A percentile compares a stretch with the other conserved stretches of the same genome.
Conservation (phyloP, 2,329 filamentous ascomycete genomes). For the Talaromyces marneffei region DNA sequence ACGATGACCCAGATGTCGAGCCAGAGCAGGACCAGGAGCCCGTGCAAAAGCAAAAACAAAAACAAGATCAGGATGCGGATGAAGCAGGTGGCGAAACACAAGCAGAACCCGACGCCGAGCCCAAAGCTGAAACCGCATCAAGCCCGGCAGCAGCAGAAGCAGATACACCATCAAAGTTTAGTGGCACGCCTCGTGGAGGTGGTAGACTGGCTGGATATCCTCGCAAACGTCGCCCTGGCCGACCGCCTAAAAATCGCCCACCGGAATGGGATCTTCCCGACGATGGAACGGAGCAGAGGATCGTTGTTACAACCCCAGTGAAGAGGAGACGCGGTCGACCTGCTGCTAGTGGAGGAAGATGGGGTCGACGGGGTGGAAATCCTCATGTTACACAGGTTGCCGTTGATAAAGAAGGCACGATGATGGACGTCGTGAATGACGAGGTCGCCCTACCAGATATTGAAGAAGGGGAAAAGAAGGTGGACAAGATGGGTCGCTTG, state of each 20-base stretch:
- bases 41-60: conserved; percentile 28
- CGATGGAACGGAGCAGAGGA: conserved; percentile 40
- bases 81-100: conserved; percentile 26
- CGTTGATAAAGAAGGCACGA: conserved; percentile 88
- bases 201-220: conserved; percentile 53
- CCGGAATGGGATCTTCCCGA: conserved; percentile 66
- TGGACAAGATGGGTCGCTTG: conserved; percentile 81
- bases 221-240: conserved; percentile 69
- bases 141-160: conserved; percentile 34
- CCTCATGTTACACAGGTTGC: conserved; percentile 76
- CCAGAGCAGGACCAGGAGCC: conserved; percentile 41
- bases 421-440: conserved; percentile 83
- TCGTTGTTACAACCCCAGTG: conserved; percentile 46
- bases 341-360: conserved; percentile 55
- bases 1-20: conserved; percentile 25
- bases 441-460: conserved; percentile 87
- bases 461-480: conserved; percentile 82
- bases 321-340: conserved; percentile 55
- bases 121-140: conserved; percentile 35
- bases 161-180: conserved; percentile 41
- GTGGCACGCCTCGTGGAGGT: conserved; percentile 47
- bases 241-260: conserved; percentile 77
- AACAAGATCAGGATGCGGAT: conserved; percentile 28
- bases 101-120: conserved; percentile 30
- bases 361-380: conserved; percentile 67